Conservation (phyloP, 2,329 filamentous ascomycete species). For the Phialophora macrospora region DNA sequence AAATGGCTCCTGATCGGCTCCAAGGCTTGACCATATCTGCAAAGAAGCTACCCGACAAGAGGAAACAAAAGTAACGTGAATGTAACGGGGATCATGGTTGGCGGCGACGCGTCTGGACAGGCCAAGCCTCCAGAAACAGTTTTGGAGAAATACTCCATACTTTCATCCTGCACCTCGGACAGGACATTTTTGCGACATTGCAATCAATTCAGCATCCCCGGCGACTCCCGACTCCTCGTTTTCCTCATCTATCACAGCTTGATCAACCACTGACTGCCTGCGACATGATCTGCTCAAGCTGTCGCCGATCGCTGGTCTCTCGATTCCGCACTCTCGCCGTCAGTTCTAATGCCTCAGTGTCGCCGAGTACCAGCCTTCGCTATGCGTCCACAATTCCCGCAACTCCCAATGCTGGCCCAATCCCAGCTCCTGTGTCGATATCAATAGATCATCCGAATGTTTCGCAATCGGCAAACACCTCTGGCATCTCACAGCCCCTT, state of each 20-base stretch:
- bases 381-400: slow-evolving; percentile 31
- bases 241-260: background rate
- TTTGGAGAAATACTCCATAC: background rate
- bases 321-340: slow-evolving; percentile 23
- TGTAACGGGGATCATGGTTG: no score
- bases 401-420: slow-evolving; percentile 32
- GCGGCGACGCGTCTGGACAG: no score
- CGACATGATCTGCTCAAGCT: slow-evolving; percentile 38
- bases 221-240: background rate
- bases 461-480: slow-evolving; percentile 45
- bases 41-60: no score
- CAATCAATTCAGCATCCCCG: background rate
- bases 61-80: no score
- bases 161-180: background rate
- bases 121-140: background rate
- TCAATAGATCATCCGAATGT: slow-evolving; percentile 23
- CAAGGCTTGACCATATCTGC: no score
- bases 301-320: slow-evolving; percentile 32
- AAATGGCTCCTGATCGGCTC: no score
- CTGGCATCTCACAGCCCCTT: slow-evolving; percentile 49
- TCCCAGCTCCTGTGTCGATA: slow-evolving; percentile 32
- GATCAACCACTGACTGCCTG: background rate
- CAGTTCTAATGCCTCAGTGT: slow-evolving; percentile 5
- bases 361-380: slow-evolving; percentile 13
- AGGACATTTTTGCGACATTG: no score